Conservation (phyloP, 192 early-diverging fungal genomes). For the Coemansia sp. region DNA sequence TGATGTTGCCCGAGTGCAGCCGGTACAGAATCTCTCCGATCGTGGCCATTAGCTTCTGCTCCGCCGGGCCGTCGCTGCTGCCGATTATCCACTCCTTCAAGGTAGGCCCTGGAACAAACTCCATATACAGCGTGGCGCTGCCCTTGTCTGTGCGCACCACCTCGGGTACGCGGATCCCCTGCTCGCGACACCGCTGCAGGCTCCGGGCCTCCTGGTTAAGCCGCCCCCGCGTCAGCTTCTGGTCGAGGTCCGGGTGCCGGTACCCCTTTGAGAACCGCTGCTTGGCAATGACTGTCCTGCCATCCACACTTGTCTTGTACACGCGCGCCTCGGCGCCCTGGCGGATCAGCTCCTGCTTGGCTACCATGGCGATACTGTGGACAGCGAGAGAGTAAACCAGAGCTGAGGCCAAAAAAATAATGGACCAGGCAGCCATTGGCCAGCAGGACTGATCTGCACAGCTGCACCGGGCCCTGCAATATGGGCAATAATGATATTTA, state of each 20-base stretch:
- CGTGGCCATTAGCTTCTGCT: conserved; percentile 40
- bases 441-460: too few relatives aligned
- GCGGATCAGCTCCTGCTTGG: conserved; percentile 54
- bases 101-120: conserved; percentile 73
- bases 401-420: background rate
- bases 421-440: too few relatives aligned
- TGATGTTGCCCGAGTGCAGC: conserved; percentile 80
- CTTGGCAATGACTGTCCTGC: conserved; percentile 68
- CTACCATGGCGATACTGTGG: background rate
- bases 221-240: conserved; percentile 67
- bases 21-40: conserved; percentile 64
- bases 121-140: conserved; percentile 80
- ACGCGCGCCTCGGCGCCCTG: conserved; percentile 90
- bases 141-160: conserved; percentile 74
- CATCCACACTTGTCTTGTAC: conserved; percentile 49
- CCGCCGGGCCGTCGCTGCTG: conserved; percentile 9
- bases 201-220: conserved; percentile 84
- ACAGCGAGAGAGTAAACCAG: background rate
- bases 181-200: conserved; percentile 62
- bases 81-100: conserved; percentile 63
- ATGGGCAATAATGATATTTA: too few relatives aligned
- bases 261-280: conserved; percentile 91
- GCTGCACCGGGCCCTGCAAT: too few relatives aligned
- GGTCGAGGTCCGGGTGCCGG: conserved; percentile 85
- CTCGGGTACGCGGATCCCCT: conserved; percentile 74